Percentiles rank a stretch among this genome's conserved stretches.
Conservation (phyloP, 1,284 basidiomycete genomes). For the Ceratobasidium sp. region DNA sequence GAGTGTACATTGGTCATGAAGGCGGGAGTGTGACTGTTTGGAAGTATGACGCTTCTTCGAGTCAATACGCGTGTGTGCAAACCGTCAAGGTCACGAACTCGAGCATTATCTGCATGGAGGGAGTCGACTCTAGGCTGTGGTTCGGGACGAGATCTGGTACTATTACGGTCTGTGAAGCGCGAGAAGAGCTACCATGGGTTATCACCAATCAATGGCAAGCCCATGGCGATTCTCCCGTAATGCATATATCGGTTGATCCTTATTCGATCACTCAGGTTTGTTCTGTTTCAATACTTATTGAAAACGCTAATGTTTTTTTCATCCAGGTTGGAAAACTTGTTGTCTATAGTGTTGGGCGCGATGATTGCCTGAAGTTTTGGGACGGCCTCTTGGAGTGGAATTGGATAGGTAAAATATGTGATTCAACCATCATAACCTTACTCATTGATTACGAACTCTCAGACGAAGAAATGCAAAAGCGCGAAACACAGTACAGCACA, state of each 20-base stretch:
- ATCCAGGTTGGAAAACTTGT: conserved; percentile 59
- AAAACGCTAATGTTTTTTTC: neutral
- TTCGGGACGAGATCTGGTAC: conserved; percentile 81
- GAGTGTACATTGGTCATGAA: conserved; percentile 91
- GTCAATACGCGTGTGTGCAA: conserved; percentile 63
- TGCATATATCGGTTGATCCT: conserved; percentile 73
- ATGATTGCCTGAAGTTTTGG: conserved; percentile 82
- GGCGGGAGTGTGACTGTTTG: conserved; percentile 88
- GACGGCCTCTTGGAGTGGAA: conserved; percentile 86
- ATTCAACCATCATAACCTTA: conserved; percentile 33
- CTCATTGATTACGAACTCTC: conserved; percentile 4
- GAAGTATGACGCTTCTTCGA: conserved; percentile 47
- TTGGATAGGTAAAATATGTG: conserved; percentile 73
- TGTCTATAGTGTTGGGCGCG: conserved; percentile 80
- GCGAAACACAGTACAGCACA: conserved; percentile 78
- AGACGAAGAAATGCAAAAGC: conserved; percentile 79
- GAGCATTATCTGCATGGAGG: conserved; percentile 79
- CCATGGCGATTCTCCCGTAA: conserved; percentile 80
- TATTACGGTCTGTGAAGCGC: conserved; percentile 84
- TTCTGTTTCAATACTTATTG: neutral
- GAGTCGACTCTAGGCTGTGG: conserved; percentile 85
- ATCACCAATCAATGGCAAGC: conserved; percentile 91
- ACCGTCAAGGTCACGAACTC: conserved; percentile 80
- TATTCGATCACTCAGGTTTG: conserved; percentile 70
- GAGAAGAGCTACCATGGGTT: conserved; percentile 70